Conservation (phyloP, 805 yeast genomes). For the Wickerhamiella galacta region DNA sequence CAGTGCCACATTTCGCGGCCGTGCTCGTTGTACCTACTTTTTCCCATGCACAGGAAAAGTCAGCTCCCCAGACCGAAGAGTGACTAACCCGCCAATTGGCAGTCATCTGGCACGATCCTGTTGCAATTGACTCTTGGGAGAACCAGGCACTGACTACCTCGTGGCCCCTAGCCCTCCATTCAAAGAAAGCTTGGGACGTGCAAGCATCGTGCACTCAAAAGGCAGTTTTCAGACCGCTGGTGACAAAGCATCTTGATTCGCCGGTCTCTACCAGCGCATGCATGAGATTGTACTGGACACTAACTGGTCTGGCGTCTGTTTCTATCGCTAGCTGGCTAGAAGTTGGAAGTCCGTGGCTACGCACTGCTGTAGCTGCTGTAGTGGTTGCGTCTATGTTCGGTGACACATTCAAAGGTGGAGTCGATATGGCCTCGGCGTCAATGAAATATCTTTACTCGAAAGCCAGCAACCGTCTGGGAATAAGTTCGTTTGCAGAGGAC, state of each 20-base stretch:
- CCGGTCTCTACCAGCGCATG: neutral
- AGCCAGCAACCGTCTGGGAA: slow-evolving; percentile 14
- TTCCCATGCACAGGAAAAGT: neutral
- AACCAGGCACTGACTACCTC: too few species aligned
- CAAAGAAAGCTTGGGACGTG: too few species aligned
- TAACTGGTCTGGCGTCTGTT: neutral
- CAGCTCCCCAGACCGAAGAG: neutral
- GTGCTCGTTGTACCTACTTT: neutral
- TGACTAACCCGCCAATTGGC: neutral
- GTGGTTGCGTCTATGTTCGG: slow-evolving; percentile 16
- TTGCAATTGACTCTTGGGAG: neutral
- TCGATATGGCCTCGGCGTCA: slow-evolving; percentile 20
- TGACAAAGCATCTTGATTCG: neutral
- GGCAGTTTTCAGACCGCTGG: too few species aligned
- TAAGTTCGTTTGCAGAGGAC: slow-evolving; percentile 14
- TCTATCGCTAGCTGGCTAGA: slow-evolving; percentile 1
- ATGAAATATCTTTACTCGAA: slow-evolving; percentile 17
- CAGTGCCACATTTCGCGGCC: neutral
- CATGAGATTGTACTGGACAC: neutral
- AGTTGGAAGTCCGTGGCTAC: slow-evolving; percentile 1
- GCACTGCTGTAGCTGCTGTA: slow-evolving; percentile 4
- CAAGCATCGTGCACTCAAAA: too few species aligned
- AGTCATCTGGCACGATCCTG: neutral
- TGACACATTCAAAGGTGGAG: slow-evolving; percentile 20
- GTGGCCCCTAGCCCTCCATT: too few species aligned